Evolutionary conservation across 805 yeast genomes (phyloP).

Genomic region (Candida montana): DNA sequence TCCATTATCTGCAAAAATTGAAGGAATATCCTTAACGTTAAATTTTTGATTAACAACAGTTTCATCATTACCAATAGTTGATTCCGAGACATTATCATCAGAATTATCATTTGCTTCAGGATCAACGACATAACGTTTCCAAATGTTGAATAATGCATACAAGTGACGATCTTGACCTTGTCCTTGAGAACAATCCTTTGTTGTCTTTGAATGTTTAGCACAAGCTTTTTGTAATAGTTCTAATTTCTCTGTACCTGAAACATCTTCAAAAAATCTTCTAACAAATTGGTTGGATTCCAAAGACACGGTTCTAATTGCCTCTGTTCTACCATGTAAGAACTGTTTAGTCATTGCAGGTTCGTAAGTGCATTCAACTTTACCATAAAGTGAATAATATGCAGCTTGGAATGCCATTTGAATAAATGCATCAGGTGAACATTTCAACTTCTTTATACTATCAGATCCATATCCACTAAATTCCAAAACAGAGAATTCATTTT

Average conservation of each 20-base stretch:
- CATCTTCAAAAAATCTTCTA: conserved; percentile 73
- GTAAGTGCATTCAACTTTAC: conserved; percentile 88
- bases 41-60: conserved; percentile 3
- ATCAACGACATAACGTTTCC: conserved; percentile 57
- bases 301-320: conserved; percentile 83
- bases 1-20: conserved; percentile 77
- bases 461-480: conserved; percentile 71
- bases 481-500: conserved; percentile 78
- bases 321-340: conserved; percentile 88
- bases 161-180: conserved; percentile 90
- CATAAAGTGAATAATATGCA: conserved; percentile 86
- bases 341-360: conserved; percentile 95
- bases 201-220: conserved; percentile 56
- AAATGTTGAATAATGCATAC: conserved; percentile 80
- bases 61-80: conserved; percentile 20
- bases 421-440: conserved; percentile 90
- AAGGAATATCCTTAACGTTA: conserved; percentile 46
- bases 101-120: conserved; percentile 6
- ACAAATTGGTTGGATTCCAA: conserved; percentile 77
- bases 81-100: conserved; percentile 18
- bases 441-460: conserved; percentile 73
- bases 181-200: conserved; percentile 67
- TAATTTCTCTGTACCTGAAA: conserved; percentile 50
- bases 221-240: conserved; percentile 65
- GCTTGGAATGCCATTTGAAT: conserved; percentile 92